Evolutionary conservation across 176 grass and related monocot species (phyloP), one percentile per base, ranked within the genome.

Genomic region (Aechmea fasciata): DNA sequence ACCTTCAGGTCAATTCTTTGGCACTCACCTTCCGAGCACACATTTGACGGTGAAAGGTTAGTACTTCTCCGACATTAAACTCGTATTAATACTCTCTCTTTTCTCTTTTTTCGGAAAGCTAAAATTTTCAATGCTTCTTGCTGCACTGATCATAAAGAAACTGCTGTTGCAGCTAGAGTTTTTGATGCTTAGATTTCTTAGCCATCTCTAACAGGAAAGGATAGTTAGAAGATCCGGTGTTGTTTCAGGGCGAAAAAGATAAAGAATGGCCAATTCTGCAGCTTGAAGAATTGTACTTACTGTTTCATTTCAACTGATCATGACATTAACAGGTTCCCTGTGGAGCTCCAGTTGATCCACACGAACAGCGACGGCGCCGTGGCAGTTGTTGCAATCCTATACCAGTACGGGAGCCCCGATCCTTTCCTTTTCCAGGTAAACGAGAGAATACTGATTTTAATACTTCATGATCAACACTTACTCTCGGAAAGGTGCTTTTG

Each of bases 1-100:
- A 48, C 0, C 64, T 26, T 96, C 54, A 70, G 63, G 5, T 47
- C 51, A 1, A 20, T 87, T 67, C 85, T 84, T 65, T 92, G 88
- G 92, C 92, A 92, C 76, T 29, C 65, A 10, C 92, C 92, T 11
- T 82, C 86, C 13, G 93, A 96, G 84, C 93, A 96, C 84, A 87
- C 86, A 57, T 76, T 96, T 48, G 68, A 96, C 29, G 89, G 93
- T 18, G 15, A 77, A 81, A 72, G 82, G 79, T 88, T 22, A 29
- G 5, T 23, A n/a, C n/a, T n/a, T n/a, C n/a, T n/a, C n/a, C n/a
- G 3, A 33, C 3, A 5, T 5, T 33, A 33, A 33, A 33, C 29
- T 33, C 29, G 6, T 33, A 33, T 33, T 33, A 33, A 4, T 33
- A 33, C 29, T 33, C 29, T 33, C 29, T 33, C 0, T 33, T 33